phyloP scores from a whole-genome alignment of 2,329 filamentous ascomycete species.

The Huntiella savannae region DNA sequence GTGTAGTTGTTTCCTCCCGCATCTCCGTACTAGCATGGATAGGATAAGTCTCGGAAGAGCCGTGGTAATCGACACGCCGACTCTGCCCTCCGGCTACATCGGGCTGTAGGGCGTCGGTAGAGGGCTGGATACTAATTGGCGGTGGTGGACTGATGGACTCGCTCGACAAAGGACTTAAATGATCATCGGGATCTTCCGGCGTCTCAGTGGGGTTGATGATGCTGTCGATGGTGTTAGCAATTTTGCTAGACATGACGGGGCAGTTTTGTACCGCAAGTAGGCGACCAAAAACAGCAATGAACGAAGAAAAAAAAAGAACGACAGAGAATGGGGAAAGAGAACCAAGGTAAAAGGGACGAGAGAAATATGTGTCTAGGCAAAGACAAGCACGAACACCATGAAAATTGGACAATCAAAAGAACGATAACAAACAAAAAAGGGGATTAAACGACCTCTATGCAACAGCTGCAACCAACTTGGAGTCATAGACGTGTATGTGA shows the following conservation, averaged over 20 bases:
- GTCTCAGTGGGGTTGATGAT: constrained; percentile 16
- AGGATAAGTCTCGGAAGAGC: not conserved
- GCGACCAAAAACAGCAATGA: not conserved
- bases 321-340: not conserved
- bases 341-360: not conserved
- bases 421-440: too few relatives aligned
- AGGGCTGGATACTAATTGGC: constrained; percentile 21
- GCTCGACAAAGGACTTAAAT: constrained; percentile 22
- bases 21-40: not conserved
- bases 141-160: constrained; percentile 23
- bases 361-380: not conserved
- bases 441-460: too few relatives aligned
- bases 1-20: too few relatives aligned
- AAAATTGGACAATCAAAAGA: too few relatives aligned
- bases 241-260: not conserved
- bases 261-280: not conserved
- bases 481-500: too few relatives aligned
- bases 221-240: constrained; percentile 11
- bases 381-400: too few relatives aligned
- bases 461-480: too few relatives aligned
- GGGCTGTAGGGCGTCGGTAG: constrained; percentile 36
- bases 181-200: constrained; percentile 18
- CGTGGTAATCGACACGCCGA: constrained; percentile 16
- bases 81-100: constrained; percentile 20
- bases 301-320: not conserved